Conservation (phyloP, 164 flowering plant species). For the Aristolochia contorta region DNA sequence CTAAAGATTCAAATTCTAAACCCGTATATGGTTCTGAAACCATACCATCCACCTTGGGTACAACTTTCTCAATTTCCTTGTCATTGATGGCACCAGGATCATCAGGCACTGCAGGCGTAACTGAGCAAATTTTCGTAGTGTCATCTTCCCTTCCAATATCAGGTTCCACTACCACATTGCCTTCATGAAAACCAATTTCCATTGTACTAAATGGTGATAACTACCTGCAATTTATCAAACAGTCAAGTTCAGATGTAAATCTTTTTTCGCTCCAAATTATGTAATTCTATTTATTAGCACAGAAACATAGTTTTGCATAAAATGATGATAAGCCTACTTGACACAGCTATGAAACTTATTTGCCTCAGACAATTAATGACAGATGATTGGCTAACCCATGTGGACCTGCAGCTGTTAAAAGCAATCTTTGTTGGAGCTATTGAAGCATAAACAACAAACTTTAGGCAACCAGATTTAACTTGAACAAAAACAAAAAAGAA, state of each 20-base stretch:
- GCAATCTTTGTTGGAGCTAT: too few relatives aligned
- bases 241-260: neutral
- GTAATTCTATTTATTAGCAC: neutral
- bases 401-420: too few relatives aligned
- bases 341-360: neutral
- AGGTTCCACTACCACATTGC: neutral
- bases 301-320: neutral
- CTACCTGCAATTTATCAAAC: neutral
- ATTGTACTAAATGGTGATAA: neutral
- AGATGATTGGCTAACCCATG: neutral
- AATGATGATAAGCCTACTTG: neutral
- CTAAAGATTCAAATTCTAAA: conserved; percentile 68
- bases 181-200: neutral
- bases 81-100: neutral
- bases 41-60: neutral
- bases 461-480: too few relatives aligned
- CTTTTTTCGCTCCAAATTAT: too few relatives aligned
- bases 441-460: too few relatives aligned
- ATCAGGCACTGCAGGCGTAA: neutral
- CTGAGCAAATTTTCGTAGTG: neutral
- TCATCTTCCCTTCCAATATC: conserved; percentile 1
- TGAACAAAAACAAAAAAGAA: too few relatives aligned
- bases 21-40: conserved; percentile 39
- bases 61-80: neutral
- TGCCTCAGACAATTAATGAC: neutral